Evolutionary conservation across 208 protist species (phyloP).

Genomic region (Leishmania martiniquensis): DNA sequence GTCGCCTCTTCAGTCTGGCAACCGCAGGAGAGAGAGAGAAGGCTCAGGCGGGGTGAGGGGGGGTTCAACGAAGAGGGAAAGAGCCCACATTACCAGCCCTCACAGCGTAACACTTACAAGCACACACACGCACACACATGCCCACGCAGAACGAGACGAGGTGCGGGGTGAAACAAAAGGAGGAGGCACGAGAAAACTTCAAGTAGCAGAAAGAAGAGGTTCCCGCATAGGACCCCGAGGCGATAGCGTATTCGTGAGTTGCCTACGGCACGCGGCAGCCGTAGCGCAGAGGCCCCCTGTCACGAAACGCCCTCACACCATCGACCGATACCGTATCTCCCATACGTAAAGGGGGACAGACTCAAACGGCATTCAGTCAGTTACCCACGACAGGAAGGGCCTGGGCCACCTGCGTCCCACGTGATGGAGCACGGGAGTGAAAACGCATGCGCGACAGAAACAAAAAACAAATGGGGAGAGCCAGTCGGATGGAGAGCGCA

Average conservation of each 20-base stretch:
- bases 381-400: background rate
- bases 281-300: background rate
- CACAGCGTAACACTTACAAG: too few relatives aligned
- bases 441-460: too few relatives aligned
- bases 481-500: background rate
- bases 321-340: background rate
- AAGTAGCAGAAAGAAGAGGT: background rate
- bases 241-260: background rate
- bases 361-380: background rate
- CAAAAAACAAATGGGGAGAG: background rate
- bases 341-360: too few relatives aligned
- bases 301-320: background rate
- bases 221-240: background rate
- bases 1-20: background rate
- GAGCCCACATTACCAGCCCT: background rate
- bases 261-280: background rate
- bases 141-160: background rate
- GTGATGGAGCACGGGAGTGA: too few relatives aligned
- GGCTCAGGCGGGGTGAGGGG: background rate
- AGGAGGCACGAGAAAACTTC: background rate
- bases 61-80: background rate
- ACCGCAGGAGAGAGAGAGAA: background rate
- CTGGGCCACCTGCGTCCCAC: too few relatives aligned
- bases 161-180: background rate
- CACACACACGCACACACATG: background rate